phyloP scores from a whole-genome alignment of 495 filamentous ascomycete species.

The Penicillium dipodomyicola region DNA sequence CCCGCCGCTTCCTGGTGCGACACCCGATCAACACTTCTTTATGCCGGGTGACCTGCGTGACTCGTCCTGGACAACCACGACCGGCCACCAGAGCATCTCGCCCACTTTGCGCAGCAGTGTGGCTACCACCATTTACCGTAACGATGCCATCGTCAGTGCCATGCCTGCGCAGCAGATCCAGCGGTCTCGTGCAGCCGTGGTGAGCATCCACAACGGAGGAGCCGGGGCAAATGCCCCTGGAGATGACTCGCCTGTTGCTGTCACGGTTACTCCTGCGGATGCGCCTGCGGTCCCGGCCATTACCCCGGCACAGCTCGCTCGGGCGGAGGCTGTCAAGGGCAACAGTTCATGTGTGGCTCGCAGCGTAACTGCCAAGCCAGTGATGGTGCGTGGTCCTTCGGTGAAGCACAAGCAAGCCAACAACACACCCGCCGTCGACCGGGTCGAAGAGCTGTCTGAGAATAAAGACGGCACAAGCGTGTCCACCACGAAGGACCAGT shows the following conservation, averaged over 20 bases:
- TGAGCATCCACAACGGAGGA: slow-evolving; percentile 68
- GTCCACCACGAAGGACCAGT: slow-evolving; percentile 17
- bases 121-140: slow-evolving; percentile 88
- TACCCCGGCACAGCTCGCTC: slow-evolving; percentile 47
- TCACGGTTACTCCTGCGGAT: slow-evolving; percentile 38
- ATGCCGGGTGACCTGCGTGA: slow-evolving; percentile 89
- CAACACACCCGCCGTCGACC: slow-evolving; percentile 15
- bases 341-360: slow-evolving; percentile 48
- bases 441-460: slow-evolving; percentile 28
- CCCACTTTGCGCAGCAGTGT: slow-evolving; percentile 71
- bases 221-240: slow-evolving; percentile 20
- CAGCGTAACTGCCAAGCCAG: slow-evolving; percentile 43
- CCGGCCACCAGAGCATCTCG: slow-evolving; percentile 60
- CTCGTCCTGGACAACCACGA: slow-evolving; percentile 73
- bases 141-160: slow-evolving; percentile 77
- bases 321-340: slow-evolving; percentile 38
- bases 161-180: slow-evolving; percentile 80
- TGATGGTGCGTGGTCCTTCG: slow-evolving; percentile 41
- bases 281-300: slow-evolving; percentile 53
- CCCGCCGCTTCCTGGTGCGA: slow-evolving; percentile 78
- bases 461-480: slow-evolving; percentile 9
- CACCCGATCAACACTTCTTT: slow-evolving; percentile 87
- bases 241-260: slow-evolving; percentile 11
- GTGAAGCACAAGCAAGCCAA: slow-evolving; percentile 35
- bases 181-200: slow-evolving; percentile 81